Evolutionary conservation across 2,329 filamentous ascomycete genomes (phyloP).

Genomic region (Pseudogymnoascus sp.): DNA sequence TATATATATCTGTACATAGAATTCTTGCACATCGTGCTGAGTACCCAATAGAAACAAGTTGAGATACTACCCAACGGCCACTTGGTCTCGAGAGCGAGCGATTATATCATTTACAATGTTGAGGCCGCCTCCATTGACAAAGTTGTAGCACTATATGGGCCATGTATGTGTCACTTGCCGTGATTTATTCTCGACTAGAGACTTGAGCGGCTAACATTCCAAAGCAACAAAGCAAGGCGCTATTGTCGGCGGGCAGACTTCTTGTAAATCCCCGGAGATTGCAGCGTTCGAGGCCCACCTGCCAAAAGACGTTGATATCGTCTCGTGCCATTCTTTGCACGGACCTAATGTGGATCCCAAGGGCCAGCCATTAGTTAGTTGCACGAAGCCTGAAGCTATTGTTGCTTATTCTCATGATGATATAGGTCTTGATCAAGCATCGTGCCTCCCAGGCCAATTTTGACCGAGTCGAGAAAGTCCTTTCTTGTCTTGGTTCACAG

Average conservation of each 20-base stretch:
- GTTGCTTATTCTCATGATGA: not conserved
- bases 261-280: slow-evolving; percentile 96
- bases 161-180: slow-evolving; percentile 57
- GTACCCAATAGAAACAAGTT: slow-evolving; percentile 62
- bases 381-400: not conserved
- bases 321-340: slow-evolving; percentile 94
- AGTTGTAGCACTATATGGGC: slow-evolving; percentile 82
- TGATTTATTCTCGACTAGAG: slow-evolving; percentile 8
- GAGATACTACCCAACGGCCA: slow-evolving; percentile 91
- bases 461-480: slow-evolving; percentile 68
- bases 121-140: slow-evolving; percentile 84
- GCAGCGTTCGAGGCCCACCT: slow-evolving; percentile 85
- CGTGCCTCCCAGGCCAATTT: slow-evolving; percentile 73
- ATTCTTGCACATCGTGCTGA: slow-evolving; percentile 30
- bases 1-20: slow-evolving; percentile 51
- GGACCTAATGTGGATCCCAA: slow-evolving; percentile 82
- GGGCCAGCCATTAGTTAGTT: slow-evolving; percentile 73
- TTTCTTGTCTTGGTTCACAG: slow-evolving; percentile 77
- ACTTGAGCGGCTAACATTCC: slow-evolving; percentile 15
- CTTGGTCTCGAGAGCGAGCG: slow-evolving; percentile 88
- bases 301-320: slow-evolving; percentile 80
- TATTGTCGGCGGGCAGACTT: slow-evolving; percentile 95
- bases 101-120: slow-evolving; percentile 98
- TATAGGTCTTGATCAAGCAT: slow-evolving; percentile 76
- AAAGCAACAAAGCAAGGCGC: slow-evolving; percentile 88